Base-by-base conservation (phyloP, 768 basidiomycete genomes). In the Rickenella mellea region DNA sequence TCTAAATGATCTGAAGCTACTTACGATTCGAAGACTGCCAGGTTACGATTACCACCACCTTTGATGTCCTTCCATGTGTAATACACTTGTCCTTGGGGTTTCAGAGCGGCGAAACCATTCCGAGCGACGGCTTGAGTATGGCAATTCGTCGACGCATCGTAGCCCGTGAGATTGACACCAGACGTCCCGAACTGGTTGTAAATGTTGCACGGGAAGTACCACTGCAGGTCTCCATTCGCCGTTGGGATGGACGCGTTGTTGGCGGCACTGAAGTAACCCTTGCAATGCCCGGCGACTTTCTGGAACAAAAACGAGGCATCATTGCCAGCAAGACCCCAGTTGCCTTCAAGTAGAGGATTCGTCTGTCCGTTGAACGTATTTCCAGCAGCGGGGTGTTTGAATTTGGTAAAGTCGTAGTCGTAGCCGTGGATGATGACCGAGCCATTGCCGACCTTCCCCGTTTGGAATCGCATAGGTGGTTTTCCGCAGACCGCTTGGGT, bases 201-300 rank as follows among this genome's bases (percentile, higher is more conserved):
- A 33, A 94, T 64, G 55, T 99, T 98, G 70, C 96, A 99, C 1
- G 96, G 96, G 64, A 98, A 96, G 60, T 97, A 97, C 93, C 93
- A 98, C 48, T 88, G 85, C 53, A 91, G 61, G 36, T 67, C 56
- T 39, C 67, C 63, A 25, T 78, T 77, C 6, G 57, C 71, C 26
- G 76, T 74, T 3, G 76, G 68, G 53, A 97, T 94, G 42, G 71
- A 74, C 6, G 85, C 84, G 33, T 74, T 78, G 22, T 68, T 50
- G 5, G 86, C 74, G 49, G 79, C 76, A 3, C 76, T 82, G 53
- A 99, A 83, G 56, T 90, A 53, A 6, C 75, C 76, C 20, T 77
- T 63, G 57, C 96, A 99, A 44, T 85, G 74, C 54, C 85, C 67
- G 62, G 92, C 92, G 52, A 82, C 80, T 35, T 78, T 89, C 65